These are phyloP conservation scores for Magnusiomyces tetraspermus DNA, from an alignment of 1,139 yeast genomes.

Conservation along the genomic window DNA sequence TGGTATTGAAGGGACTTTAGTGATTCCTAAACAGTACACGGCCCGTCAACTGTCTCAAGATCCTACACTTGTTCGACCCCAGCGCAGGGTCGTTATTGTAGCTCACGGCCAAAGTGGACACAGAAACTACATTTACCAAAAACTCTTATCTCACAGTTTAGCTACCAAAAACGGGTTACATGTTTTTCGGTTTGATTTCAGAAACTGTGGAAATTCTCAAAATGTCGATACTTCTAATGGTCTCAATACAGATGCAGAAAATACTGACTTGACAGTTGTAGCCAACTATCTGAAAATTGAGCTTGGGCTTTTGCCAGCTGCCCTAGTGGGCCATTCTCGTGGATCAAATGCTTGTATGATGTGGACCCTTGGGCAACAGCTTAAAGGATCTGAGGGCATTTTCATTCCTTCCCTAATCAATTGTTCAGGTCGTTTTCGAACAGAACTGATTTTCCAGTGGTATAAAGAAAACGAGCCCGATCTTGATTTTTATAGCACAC, in stretches of 20 bases:
- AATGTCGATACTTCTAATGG: conserved; percentile 36
- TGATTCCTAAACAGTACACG: conserved; percentile 8
- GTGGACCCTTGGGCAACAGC: conserved; percentile 49
- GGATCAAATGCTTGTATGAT: conserved; percentile 70
- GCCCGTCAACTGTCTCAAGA: background rate
- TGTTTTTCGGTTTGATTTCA: conserved; percentile 69
- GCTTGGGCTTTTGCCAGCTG: conserved; percentile 34
- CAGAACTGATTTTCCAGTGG: conserved; percentile 29
- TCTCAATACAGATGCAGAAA: conserved; percentile 52
- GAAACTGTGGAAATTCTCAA: conserved; percentile 75
- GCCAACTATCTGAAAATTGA: conserved; percentile 34
- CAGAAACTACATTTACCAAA: conserved; percentile 68
- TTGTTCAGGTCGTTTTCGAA: conserved; percentile 55
- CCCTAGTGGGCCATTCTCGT: conserved; percentile 66
- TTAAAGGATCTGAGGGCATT: conserved; percentile 23
- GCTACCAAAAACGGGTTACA: conserved; percentile 52
- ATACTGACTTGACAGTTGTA: conserved; percentile 49
- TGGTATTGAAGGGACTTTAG: conserved; percentile 13
- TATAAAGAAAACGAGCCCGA: conserved; percentile 31
- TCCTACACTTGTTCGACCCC: conserved; percentile 2
- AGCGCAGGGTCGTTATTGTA: conserved; percentile 36
- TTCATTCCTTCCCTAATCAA: conserved; percentile 59
- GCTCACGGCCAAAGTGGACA: conserved; percentile 82
- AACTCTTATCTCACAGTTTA: conserved; percentile 49
- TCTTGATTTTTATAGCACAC: conserved; percentile 34